A percentile compares a stretch with the other conserved stretches of the same genome.
Conservation (phyloP, 495 filamentous ascomycete genomes). For the Xylaria venustula region DNA sequence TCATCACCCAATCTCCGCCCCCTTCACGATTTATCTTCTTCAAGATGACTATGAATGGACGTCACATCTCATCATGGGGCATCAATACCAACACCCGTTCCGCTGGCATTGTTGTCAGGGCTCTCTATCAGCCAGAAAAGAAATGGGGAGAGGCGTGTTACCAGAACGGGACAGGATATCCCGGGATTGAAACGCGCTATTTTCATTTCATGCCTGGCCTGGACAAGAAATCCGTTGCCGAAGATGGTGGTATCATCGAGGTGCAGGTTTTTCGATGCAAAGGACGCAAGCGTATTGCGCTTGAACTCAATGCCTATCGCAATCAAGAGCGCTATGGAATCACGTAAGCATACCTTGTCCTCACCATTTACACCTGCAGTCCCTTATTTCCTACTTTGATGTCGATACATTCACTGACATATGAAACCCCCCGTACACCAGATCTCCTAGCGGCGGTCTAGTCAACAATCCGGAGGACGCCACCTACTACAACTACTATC, state of each 20-base stretch:
- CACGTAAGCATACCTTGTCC: constrained; percentile 32
- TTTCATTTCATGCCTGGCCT: constrained; percentile 41
- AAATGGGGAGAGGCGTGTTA: constrained; percentile 18
- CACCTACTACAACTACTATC: constrained; percentile 43
- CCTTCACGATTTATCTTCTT: constrained; percentile 45
- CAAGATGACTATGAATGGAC: constrained; percentile 51
- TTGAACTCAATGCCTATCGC: constrained; percentile 35
- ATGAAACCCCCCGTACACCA: constrained; percentile 18
- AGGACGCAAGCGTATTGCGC: constrained; percentile 33
- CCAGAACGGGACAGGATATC: neutral
- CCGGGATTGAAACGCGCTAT: constrained; percentile 40
- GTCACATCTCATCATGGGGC: constrained; percentile 47
- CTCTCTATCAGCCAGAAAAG: constrained; percentile 42
- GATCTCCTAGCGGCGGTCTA: constrained; percentile 44
- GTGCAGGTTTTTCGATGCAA: constrained; percentile 48
- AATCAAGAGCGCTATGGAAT: constrained; percentile 46
- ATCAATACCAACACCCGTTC: constrained; percentile 30
- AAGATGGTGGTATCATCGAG: constrained; percentile 54
- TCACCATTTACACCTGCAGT: neutral
- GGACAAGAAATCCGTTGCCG: constrained; percentile 35
- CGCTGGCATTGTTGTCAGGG: constrained; percentile 38
- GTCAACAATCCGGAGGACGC: constrained; percentile 47
- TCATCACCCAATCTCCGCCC: constrained; percentile 27
- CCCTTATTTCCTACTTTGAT: neutral
- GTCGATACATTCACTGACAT: neutral